Base-by-base conservation (phyloP, 2,329 filamentous ascomycete genomes). In the Paecilomyces niveus region DNA sequence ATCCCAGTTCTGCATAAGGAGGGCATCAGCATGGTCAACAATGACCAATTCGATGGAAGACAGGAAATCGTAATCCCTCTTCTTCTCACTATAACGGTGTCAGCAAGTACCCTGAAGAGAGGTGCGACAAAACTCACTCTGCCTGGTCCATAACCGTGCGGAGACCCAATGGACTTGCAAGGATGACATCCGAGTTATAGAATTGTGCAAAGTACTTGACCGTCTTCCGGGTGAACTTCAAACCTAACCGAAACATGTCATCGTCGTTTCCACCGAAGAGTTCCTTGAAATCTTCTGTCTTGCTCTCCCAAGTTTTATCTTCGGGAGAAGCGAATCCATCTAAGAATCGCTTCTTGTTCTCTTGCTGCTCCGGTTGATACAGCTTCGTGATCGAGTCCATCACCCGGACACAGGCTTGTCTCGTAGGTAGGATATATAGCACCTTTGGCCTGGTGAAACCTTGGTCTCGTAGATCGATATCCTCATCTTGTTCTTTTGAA, bases 1-100 rank as follows among this genome's bases (percentile, higher is more conserved):
- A 68, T 97, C 92, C 92, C 93, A 97, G 72, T 96, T 97, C 73
- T 99, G 94, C 92, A 97, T 97, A 8, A 96, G 84, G 50, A 97
- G 83, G 0, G 92, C 92, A 73, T 97, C 92, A 11, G 91, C 89
- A 74, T 97, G 92, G 72, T 99, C 94, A 61, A 96, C 82, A 53
- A 97, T 81, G 32, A 94, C 86, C 55, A 99, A 76, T 75, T 99
- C 94, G 67, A 99, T 90, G 1, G 93, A 97, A 58, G 89, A 93
- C 13, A 99, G 81, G 71, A 96, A 99, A 74, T 99, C 94, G 66
- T 85, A 87, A 71, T 97, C 93, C 35, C 83, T 76, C 63, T 85
- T 86, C 71, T 88, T 88, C 60, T 80, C 82, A 64, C 78, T 81
- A 57, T 58, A 59, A 52, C 31, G 69, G 80, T 79, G 68, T 80